Conservation (phyloP, 306 rosid genomes). For the Acmispon strigosus region DNA sequence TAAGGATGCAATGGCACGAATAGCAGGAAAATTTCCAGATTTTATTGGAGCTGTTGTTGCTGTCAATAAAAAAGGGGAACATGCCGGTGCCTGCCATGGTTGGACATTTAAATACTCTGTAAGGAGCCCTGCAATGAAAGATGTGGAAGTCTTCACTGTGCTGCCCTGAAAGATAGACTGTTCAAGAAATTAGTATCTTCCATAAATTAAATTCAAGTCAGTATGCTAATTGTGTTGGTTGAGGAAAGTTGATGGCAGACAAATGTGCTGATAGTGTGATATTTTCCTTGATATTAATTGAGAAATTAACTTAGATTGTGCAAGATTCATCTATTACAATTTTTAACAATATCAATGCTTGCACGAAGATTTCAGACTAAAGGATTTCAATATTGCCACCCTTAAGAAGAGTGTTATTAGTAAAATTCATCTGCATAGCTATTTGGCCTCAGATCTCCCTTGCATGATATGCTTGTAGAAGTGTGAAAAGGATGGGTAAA, state of each 20-base stretch:
- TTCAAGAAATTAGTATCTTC: neutral
- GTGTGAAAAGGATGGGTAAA: too few species aligned
- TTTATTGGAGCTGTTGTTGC: slow-evolving; percentile 89
- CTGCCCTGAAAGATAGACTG: slow-evolving; percentile 33
- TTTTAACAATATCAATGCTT: neutral
- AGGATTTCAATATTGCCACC: too few species aligned
- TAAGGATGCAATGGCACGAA: slow-evolving; percentile 66
- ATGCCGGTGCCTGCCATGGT: slow-evolving; percentile 89
- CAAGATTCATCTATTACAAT: neutral
- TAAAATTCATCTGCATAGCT: too few species aligned
- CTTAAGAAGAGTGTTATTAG: too few species aligned
- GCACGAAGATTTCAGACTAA: too few species aligned
- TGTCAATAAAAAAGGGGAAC: slow-evolving; percentile 59
- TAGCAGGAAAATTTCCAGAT: slow-evolving; percentile 62
- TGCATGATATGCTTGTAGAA: too few species aligned
- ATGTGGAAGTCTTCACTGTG: slow-evolving; percentile 75
- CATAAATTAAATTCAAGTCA: neutral
- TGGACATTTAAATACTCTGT: slow-evolving; percentile 92
- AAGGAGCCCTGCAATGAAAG: slow-evolving; percentile 62
- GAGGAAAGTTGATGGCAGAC: neutral
- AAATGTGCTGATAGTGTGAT: neutral
- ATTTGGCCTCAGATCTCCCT: too few species aligned
- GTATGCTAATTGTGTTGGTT: neutral
- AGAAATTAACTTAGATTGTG: neutral
- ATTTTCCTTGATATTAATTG: neutral